Evolutionary conservation across 345 rosid genomes (phyloP).

Genomic region (Citrus unshiu): DNA sequence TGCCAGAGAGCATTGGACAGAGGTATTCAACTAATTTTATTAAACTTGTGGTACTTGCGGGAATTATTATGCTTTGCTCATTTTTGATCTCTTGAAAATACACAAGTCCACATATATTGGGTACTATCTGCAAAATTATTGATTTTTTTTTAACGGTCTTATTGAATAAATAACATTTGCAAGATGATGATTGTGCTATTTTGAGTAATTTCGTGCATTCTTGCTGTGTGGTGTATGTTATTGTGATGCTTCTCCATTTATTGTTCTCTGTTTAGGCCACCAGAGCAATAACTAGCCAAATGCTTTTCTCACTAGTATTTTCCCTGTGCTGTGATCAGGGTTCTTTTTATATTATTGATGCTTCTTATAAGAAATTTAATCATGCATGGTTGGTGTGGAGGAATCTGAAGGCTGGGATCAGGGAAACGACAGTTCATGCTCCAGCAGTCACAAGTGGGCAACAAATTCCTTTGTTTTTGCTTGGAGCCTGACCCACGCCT

Average conservation of each 20-base stretch:
- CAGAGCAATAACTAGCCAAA: background rate
- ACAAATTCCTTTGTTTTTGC: background rate
- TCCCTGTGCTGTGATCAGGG: background rate
- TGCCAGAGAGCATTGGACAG: slow-evolving; percentile 59
- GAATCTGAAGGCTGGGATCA: background rate
- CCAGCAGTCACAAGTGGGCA: background rate
- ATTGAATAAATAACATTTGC: background rate
- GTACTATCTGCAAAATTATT: background rate
- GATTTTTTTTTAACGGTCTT: background rate
- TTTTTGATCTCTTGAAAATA: background rate
- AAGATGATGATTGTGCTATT: background rate
- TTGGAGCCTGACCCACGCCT: background rate
- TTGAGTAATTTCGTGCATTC: background rate
- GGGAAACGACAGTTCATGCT: background rate
- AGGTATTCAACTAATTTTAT: slow-evolving; percentile 39
- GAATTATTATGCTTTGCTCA: background rate
- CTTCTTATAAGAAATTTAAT: background rate
- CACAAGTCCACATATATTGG: background rate
- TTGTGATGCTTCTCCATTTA: background rate
- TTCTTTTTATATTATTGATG: background rate
- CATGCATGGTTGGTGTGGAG: background rate
- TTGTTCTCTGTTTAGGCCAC: background rate
- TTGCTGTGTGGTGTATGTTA: background rate
- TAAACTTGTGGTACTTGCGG: background rate
- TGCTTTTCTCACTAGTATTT: background rate